Percentiles rank a stretch among this genome's conserved stretches.
phyloP scores from a whole-genome alignment of 2,329 filamentous ascomycete species.

The Coleophoma cylindrospora region DNA sequence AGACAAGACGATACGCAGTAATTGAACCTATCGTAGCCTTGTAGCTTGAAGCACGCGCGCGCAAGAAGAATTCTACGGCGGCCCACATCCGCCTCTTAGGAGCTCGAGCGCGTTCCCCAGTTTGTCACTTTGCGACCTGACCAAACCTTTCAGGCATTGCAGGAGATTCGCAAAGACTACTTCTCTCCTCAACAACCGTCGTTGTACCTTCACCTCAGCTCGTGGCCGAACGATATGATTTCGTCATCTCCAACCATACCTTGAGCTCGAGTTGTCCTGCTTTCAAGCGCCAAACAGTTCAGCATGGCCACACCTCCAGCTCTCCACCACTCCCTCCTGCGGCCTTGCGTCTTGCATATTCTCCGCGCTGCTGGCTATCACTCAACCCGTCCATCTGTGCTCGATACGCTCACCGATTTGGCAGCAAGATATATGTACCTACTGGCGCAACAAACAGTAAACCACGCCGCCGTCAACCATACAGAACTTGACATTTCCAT shows the following conservation, averaged over 20 bases:
- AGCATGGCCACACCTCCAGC: constrained; percentile 36
- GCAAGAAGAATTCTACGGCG: background rate
- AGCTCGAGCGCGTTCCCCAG: background rate
- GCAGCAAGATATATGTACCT: constrained; percentile 74
- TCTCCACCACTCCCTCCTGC: constrained; percentile 73
- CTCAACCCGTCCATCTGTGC: constrained; percentile 70
- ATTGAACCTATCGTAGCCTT: too few species aligned
- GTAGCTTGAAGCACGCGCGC: too few species aligned
- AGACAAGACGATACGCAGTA: too few species aligned
- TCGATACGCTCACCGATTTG: constrained; percentile 85
- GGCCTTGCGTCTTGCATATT: constrained; percentile 84
- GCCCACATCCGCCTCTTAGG: background rate
- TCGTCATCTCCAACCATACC: constrained; percentile 8
- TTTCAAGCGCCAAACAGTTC: constrained; percentile 1
- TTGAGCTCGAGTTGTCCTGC: constrained; percentile 13
- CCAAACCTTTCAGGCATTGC: background rate
- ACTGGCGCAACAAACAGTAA: constrained; percentile 67
- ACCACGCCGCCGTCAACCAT: constrained; percentile 55
- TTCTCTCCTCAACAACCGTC: too few species aligned
- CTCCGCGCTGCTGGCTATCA: constrained; percentile 90
- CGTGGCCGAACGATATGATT: constrained; percentile 13
- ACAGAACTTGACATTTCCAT: constrained; percentile 64
- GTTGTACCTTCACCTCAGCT: too few species aligned
- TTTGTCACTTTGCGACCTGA: constrained; percentile 1
- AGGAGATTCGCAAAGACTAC: too few species aligned